Conservation (phyloP, 441 rosid genomes). For the Francoa sonchifolia region DNA sequence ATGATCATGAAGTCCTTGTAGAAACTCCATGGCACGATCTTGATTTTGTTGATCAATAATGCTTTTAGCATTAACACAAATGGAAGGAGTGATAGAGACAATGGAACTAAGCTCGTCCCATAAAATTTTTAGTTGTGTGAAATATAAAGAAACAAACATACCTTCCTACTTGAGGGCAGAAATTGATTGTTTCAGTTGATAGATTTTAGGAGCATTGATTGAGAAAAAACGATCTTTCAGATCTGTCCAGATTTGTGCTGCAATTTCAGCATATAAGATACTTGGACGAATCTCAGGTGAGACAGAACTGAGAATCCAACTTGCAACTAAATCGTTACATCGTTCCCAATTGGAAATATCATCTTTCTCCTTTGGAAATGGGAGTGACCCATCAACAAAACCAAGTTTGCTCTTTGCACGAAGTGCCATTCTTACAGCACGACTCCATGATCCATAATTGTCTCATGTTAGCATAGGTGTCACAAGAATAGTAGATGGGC, state of each 20-base stretch:
- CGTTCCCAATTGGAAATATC: neutral
- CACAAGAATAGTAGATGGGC: neutral
- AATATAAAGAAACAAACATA: too few relatives aligned
- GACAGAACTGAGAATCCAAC: too few relatives aligned
- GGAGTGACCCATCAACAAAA: neutral
- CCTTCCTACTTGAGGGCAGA: neutral
- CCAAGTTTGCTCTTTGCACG: neutral
- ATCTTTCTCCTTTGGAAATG: neutral
- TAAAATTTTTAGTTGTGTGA: too few relatives aligned
- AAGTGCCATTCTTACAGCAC: neutral
- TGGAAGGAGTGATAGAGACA: too few relatives aligned
- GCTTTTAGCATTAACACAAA: too few relatives aligned
- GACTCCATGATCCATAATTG: neutral
- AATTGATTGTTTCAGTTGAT: neutral
- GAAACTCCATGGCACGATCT: too few relatives aligned
- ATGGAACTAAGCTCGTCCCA: too few relatives aligned
- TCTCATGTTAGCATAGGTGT: neutral
- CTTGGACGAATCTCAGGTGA: neutral
- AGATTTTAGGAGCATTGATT: too few relatives aligned
- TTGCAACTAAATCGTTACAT: neutral
- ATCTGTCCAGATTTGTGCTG: neutral
- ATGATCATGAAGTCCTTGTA: too few relatives aligned
- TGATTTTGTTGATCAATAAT: too few relatives aligned
- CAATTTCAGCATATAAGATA: neutral
- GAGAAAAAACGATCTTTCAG: neutral